These are phyloP conservation scores for Mucor plumbeus DNA, from an alignment of 371 early-diverging fungal genomes.

Conservation along the genomic window DNA sequence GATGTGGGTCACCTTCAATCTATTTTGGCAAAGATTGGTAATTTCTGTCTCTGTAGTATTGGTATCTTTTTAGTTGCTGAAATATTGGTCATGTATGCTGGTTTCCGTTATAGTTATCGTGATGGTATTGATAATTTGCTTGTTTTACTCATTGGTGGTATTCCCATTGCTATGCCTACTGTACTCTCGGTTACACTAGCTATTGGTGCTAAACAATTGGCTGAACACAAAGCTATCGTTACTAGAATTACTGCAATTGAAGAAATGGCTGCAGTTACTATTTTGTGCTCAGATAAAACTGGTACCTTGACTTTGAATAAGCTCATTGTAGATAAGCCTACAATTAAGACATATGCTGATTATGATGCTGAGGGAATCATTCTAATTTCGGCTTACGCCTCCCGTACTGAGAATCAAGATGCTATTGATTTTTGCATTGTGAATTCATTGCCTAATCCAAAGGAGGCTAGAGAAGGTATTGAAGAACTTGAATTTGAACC, in stretches of 20 bases:
- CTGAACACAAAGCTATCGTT: constrained; percentile 88
- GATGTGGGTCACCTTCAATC: constrained; percentile 85
- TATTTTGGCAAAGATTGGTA: constrained; percentile 85
- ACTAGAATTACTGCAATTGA: constrained; percentile 83
- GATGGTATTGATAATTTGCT: constrained; percentile 67
- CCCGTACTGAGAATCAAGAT: constrained; percentile 68
- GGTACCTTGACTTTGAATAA: constrained; percentile 92
- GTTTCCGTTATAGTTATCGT: constrained; percentile 68
- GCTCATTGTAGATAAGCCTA: constrained; percentile 67
- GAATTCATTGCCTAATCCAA: constrained; percentile 56
- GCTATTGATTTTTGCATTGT: constrained; percentile 72
- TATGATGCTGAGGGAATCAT: constrained; percentile 55
- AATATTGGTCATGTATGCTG: constrained; percentile 77
- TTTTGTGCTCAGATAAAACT: constrained; percentile 93
- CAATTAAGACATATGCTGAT: constrained; percentile 59
- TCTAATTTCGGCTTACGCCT: constrained; percentile 63
- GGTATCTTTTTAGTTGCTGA: constrained; percentile 72
- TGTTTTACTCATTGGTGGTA: constrained; percentile 72
- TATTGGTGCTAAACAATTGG: constrained; percentile 89
- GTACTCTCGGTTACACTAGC: constrained; percentile 91
- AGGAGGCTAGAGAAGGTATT: constrained; percentile 58
- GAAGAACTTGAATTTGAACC: constrained; percentile 71
- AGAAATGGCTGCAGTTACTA: constrained; percentile 86
- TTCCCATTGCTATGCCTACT: constrained; percentile 76
- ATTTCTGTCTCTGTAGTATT: constrained; percentile 73